phyloP scores from a whole-genome alignment of 2,329 filamentous ascomycete genomes.

The Beauveria sp. region DNA sequence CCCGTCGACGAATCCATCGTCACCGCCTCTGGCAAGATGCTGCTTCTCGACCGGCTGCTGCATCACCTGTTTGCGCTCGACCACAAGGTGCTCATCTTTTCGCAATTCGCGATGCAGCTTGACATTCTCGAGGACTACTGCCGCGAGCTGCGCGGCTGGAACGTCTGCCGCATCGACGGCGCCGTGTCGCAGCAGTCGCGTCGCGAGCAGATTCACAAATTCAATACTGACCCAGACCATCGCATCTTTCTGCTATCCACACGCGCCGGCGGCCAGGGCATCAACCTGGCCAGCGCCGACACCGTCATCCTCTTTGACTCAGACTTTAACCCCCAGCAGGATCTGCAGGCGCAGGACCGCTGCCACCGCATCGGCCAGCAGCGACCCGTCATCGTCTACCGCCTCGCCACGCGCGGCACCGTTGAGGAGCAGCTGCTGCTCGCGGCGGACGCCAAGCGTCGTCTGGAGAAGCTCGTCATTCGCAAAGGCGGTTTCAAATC shows the following conservation, averaged over 20 bases:
- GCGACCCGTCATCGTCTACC: constrained; percentile 84
- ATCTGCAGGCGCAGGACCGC: constrained; percentile 91
- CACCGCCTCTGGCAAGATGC: constrained; percentile 89
- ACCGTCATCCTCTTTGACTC: constrained; percentile 86
- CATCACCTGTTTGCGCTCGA: constrained; percentile 63
- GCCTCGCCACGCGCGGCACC: constrained; percentile 85
- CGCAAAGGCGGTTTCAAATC: constrained; percentile 80
- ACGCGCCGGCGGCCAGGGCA: constrained; percentile 86
- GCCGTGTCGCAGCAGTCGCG: constrained; percentile 69
- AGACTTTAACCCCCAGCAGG: constrained; percentile 94
- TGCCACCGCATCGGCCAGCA: constrained; percentile 93
- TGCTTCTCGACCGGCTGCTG: constrained; percentile 80
- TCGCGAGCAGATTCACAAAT: constrained; percentile 62
- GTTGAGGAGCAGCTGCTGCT: constrained; percentile 83
- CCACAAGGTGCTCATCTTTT: constrained; percentile 94
- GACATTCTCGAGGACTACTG: constrained; percentile 89
- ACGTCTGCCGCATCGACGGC: constrained; percentile 84
- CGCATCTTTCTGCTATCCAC: constrained; percentile 85
- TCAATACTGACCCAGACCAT: constrained; percentile 57
- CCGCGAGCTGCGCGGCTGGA: constrained; percentile 64
- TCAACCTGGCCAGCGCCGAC: constrained; percentile 86
- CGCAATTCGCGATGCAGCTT: constrained; percentile 90
- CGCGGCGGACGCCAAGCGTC: constrained; percentile 83
- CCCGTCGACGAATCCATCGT: constrained; percentile 73
- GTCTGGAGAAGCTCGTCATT: constrained; percentile 90